Percentiles rank a stretch among this genome's conserved stretches.
Evolutionary conservation across 805 yeast species (phyloP).

Genomic region (Gaillardinia entomophila): DNA sequence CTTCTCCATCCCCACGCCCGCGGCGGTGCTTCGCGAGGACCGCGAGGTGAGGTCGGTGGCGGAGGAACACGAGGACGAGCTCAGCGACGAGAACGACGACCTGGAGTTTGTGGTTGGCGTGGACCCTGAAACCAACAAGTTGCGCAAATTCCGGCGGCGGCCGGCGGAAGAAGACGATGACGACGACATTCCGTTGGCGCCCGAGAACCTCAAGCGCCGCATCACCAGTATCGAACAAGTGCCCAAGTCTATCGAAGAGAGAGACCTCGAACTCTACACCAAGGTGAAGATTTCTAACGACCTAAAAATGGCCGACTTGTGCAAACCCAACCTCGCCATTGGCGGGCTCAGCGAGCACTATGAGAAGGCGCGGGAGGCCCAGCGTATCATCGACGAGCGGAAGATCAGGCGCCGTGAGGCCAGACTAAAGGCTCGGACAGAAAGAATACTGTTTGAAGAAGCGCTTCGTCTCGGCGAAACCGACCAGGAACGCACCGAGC

Average conservation of each 20-base stretch:
- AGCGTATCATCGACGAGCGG: slow-evolving; percentile 15
- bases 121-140: slow-evolving; percentile 20
- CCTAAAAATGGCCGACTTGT: slow-evolving; percentile 64
- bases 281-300: slow-evolving; percentile 47
- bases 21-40: slow-evolving; percentile 5
- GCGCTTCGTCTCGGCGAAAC: slow-evolving; percentile 13
- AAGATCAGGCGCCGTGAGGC: slow-evolving; percentile 19
- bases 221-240: slow-evolving; percentile 27
- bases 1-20: slow-evolving; percentile 1
- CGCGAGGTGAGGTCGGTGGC: neutral
- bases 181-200: slow-evolving; percentile 31
- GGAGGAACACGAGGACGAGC: slow-evolving; percentile 3
- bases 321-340: slow-evolving; percentile 61
- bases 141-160: slow-evolving; percentile 21
- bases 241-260: slow-evolving; percentile 33
- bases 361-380: slow-evolving; percentile 50
- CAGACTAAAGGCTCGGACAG: slow-evolving; percentile 23
- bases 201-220: slow-evolving; percentile 25
- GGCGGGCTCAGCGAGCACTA: slow-evolving; percentile 61
- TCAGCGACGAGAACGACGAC: slow-evolving; percentile 3
- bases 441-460: slow-evolving; percentile 24
- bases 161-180: slow-evolving; percentile 4
- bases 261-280: slow-evolving; percentile 32
- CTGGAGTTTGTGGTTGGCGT: slow-evolving; percentile 26
- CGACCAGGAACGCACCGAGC: slow-evolving; percentile 3